Conservation (phyloP, 139 green algal species). For the Chlamydomonas urium region DNA sequence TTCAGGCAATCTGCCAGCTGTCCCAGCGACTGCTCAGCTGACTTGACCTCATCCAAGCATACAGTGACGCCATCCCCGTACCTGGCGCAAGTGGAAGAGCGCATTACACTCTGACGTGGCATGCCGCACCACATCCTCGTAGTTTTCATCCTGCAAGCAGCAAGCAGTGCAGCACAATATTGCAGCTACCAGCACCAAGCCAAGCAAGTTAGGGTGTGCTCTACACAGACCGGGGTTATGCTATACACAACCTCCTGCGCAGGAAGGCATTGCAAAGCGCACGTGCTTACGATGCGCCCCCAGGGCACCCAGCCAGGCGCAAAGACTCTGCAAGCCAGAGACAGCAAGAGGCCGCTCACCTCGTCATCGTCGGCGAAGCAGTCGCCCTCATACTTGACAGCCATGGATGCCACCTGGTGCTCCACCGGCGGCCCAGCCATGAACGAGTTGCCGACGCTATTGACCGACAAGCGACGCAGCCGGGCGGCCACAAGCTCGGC, state of each 20-base stretch:
- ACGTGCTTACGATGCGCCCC: no score
- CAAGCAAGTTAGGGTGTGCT: no score
- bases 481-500: no score
- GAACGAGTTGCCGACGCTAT: no score
- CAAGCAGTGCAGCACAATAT: background rate
- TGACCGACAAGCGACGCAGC: no score
- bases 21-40: background rate
- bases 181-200: no score
- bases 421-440: no score
- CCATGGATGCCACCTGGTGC: background rate
- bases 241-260: no score
- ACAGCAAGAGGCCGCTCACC: background rate
- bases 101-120: constrained; percentile 15
- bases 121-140: constrained; percentile 10
- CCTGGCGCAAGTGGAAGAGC: constrained; percentile 9
- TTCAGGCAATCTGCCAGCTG: background rate
- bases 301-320: background rate
- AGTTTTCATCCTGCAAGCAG: constrained; percentile 8
- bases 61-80: background rate
- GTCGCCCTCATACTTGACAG: background rate
- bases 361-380: background rate
- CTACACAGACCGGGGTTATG: no score
- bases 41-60: background rate
- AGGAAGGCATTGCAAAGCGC: no score
- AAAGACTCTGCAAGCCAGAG: background rate